Base-by-base conservation (phyloP, 2,329 filamentous ascomycete genomes). In the Orbilia quercus region DNA sequence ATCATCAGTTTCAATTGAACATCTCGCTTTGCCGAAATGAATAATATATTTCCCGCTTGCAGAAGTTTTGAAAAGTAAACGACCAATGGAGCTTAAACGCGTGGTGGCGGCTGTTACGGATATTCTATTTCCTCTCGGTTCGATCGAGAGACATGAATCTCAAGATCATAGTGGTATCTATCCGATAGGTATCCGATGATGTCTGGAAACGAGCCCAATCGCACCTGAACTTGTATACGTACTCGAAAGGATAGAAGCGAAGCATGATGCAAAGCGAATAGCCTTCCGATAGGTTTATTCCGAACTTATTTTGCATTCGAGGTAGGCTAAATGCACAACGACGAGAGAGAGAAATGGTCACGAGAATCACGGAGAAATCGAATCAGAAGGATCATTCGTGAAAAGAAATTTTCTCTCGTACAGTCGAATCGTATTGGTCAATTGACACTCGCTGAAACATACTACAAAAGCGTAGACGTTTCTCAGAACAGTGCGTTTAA, bases 11-110 rank as follows among this genome's bases (percentile, higher is more conserved):
- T 51, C 25, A 7, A 11, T 14, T 7, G 44, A 47, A 47, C 22
- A 47, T 47, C 44, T 16, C 18, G 4, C 5, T 45, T 45, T 16
- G 40, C 40, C 40, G 9, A 11, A 11, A 6, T 31, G 3, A 36
- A 4, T 2, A 5, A 20, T 7, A 34, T 2, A 23, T 9, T 16
- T 57, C 5, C 14, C 4, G 28, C 57, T 36, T 38, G 23, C 20
- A 11, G 47, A 55, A 16, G 42, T 40, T 36, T 11, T n/a, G 12
- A 45, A 5, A 12, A 28, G 38, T 28, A 23, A 25, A 23, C 20
- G 51, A 28, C 67, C 67, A 72, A 65, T 72, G 31, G 34, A 72
- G 53, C 45, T 22, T 40, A 59, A 38, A 72, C 67, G 59, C 67
- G 67, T 72, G 67, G 67, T 58, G 28, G 9, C n/a, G 16, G 16